These are phyloP conservation scores for Scytalidium lignicola DNA, from an alignment of 2,329 filamentous ascomycete genomes.

Conservation along the genomic window DNA sequence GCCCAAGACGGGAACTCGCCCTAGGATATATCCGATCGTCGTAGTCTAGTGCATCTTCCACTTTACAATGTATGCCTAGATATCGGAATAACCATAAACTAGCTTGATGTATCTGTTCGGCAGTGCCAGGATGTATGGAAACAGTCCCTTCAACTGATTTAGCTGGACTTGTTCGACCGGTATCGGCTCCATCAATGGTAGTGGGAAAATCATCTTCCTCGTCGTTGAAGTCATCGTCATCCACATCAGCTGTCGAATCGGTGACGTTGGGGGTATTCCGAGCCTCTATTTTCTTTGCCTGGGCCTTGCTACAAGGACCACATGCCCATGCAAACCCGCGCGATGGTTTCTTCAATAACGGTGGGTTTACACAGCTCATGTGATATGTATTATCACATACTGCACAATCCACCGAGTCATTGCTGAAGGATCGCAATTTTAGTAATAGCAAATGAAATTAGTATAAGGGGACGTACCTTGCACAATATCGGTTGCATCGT, in stretches of 20 bases:
- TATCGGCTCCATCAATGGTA: slow-evolving; percentile 45
- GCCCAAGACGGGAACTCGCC: slow-evolving; percentile 86
- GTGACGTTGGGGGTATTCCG: slow-evolving; percentile 74
- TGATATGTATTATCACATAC: slow-evolving; percentile 95
- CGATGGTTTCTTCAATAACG: slow-evolving; percentile 90
- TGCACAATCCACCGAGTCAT: slow-evolving; percentile 94
- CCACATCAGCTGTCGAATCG: slow-evolving; percentile 59
- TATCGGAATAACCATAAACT: slow-evolving; percentile 97
- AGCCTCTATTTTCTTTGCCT: slow-evolving; percentile 87
- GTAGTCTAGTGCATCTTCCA: slow-evolving; percentile 92
- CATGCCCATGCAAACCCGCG: slow-evolving; percentile 98
- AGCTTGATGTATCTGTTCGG: slow-evolving; percentile 86
- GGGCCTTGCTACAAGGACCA: slow-evolving; percentile 90
- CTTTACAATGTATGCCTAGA: slow-evolving; percentile 88
- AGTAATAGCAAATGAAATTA: slow-evolving; percentile 3
- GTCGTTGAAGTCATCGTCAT: slow-evolving; percentile 57
- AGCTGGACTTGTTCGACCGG: slow-evolving; percentile 60
- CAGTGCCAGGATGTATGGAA: slow-evolving; percentile 56
- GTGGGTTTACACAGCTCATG: slow-evolving; percentile 95
- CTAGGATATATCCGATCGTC: slow-evolving; percentile 97
- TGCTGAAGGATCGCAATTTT: slow-evolving; percentile 42
- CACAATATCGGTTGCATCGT: slow-evolving; percentile 84
- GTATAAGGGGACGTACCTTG: slow-evolving; percentile 58
- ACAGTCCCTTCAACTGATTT: slow-evolving; percentile 51
- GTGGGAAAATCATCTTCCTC: slow-evolving; percentile 68